A percentile compares a stretch with the other conserved stretches of the same genome.
Conservation (phyloP, 2,329 filamentous ascomycete species). For the Monosporascus sp. region DNA sequence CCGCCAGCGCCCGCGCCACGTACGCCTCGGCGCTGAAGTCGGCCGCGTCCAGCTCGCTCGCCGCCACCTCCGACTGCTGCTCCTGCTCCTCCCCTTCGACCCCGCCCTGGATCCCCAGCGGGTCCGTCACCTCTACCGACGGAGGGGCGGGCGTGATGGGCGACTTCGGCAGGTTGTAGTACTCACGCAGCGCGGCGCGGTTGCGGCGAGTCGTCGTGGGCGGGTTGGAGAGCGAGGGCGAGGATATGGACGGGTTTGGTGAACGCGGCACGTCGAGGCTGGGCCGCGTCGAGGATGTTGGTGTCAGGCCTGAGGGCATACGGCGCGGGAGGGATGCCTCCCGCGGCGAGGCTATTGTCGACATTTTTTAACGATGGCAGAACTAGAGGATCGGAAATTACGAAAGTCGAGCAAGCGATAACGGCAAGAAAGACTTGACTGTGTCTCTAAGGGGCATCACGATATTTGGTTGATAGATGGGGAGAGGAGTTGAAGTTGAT, state of each 20-base stretch:
- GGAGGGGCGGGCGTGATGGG: slow-evolving; percentile 30
- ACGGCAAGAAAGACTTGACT: too few relatives aligned
- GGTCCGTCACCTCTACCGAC: slow-evolving; percentile 39
- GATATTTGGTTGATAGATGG: too few relatives aligned
- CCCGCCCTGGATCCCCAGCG: slow-evolving; percentile 9
- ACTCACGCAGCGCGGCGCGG: slow-evolving; percentile 83
- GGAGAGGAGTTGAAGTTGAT: too few relatives aligned
- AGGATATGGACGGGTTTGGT: slow-evolving; percentile 26
- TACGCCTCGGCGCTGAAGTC: slow-evolving; percentile 70
- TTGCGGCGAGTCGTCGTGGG: slow-evolving; percentile 50
- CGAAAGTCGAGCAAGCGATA: background rate
- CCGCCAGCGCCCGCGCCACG: slow-evolving; percentile 55
- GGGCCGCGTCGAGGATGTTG: slow-evolving; percentile 69
- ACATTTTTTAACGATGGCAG: slow-evolving; percentile 47
- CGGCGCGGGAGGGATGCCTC: slow-evolving; percentile 52
- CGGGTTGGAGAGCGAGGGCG: slow-evolving; percentile 14
- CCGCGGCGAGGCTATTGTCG: slow-evolving; percentile 59
- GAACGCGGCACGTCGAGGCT: slow-evolving; percentile 64
- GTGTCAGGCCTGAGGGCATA: slow-evolving; percentile 53
- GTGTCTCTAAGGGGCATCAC: too few relatives aligned
- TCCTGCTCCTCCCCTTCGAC: slow-evolving; percentile 24
- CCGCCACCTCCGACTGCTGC: slow-evolving; percentile 50
- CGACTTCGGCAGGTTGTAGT: slow-evolving; percentile 73
- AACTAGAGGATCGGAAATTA: background rate
- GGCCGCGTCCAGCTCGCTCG: slow-evolving; percentile 67